Evolutionary conservation across 768 basidiomycete species (phyloP), one percentile per base, ranked within the genome.

Genomic region (Lanmaoa pseudosensibilis): DNA sequence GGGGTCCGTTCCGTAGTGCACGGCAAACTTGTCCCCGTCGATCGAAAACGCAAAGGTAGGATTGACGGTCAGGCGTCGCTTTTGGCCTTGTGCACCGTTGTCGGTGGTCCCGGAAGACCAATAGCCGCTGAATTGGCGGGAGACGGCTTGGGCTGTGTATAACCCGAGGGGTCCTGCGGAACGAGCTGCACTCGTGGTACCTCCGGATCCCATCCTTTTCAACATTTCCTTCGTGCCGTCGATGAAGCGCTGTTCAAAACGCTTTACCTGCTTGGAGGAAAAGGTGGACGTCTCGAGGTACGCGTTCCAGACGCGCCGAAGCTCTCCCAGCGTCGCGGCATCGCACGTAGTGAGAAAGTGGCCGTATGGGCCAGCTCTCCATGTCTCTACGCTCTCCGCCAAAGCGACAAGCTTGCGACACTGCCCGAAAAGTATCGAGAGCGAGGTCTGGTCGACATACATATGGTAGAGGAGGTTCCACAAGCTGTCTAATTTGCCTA

Each of bases 1-100:
- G 12, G 68, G 62, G 51, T 70, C 72, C 0, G 65, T 65, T n/a
- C 62, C 70, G 27, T 70, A 72, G 32, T 72, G 70, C 1, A 68
- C 61, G 0, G 70, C 27, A 21, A 67, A 69, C 45, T 54, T 61
- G 30, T 68, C 62, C 1, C 69, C 64, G 1, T 66, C 54, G n/a
- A 63, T 41, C 13, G 72, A 73, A 38, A 61, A 72, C 0, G 56
- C 58, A 44, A 72, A 72, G 1, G 63, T 73, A 9, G 70, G 70
- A 33, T 73, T 72, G 45, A 60, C 55, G 0, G 13, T n/a, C 21
- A 60, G 6, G 21, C 23, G 39, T 39, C 18, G 54, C 33, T 49
- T 52, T 10, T 16, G 55, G 16, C 21, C 33, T 23, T 37, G 54
- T 11, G 25, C 3, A 15, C 41, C 37, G 18, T 55, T 54, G 23